Evolutionary conservation across 305 asterid species (phyloP), one percentile per base, ranked within the genome.

Genomic region (Plantago coronopus): DNA sequence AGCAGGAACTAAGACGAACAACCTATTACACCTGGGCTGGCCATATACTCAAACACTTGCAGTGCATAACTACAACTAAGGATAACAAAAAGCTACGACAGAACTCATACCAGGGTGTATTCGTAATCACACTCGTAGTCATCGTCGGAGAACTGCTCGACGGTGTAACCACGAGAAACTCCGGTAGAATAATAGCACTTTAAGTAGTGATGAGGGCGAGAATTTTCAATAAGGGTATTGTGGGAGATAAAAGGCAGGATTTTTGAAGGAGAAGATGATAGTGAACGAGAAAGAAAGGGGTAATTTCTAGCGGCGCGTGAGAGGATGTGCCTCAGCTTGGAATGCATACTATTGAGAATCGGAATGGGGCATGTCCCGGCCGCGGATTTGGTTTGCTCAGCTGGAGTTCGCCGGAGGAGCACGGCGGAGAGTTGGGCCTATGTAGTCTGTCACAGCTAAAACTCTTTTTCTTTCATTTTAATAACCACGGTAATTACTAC

Each of bases 51-150:
- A 69, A 74, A 63, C 76, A 72, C 57, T 34, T 64, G 19, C 50
- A 62, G 53, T 40, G 25, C 70, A 79, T 54, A 13, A 18, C 3
- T 37, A 46, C 0, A 44, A n/a, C n/a, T 3, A 13, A 54, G 37
- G 19, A 14, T 2, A 56, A 43, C 67, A 60, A 16, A 25, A 7
- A 53, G 21, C 2, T 3, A 23, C 9, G 16, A 47, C 48, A 18
- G 10, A 34, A 54, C 19, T 17, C 0, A 66, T 86, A 91, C 99
- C 63, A 91, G 90, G 69, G 85, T 74, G 68, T 73, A 81, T 46
- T 89, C 97, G 72, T 80, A 85, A 74, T 93, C 96, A 72, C 99
- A 93, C 70, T 93, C 97, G 61, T 93, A 86, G 59, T 93, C 99
- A 50, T 93, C 99, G 44, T 93, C 99, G 3, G 99, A 93, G 77